Evolutionary conservation across 1,284 basidiomycete genomes (phyloP), one percentile per base, ranked within the genome.

Genomic region (Leccinum griseonigrum): DNA sequence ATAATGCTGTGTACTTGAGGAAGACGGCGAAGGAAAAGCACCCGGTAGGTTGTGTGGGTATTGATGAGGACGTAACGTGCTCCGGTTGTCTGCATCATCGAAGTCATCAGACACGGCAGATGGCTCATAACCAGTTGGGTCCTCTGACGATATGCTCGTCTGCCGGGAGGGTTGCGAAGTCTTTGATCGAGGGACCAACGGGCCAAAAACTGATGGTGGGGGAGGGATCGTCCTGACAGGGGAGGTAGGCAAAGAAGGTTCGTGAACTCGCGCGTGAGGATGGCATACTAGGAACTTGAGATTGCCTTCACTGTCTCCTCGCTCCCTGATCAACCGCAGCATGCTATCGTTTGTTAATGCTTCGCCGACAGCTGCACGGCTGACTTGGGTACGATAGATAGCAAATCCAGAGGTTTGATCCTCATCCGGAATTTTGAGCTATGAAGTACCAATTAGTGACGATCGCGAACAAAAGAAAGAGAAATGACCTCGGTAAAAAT

Each of bases 381-480:
- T 92, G 66, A 95, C 88, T 74, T 94, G 90, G 0, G 94, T 95
- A 55, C 86, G 86, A 78, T 91, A 94, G 59, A 97, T 88, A n/a
- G 88, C 85, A 70, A 89, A 88, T 31, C 82, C 85, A 10, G 72
- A 60, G 4, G 81, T 73, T 69, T 91, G 87, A 65, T 94, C 92
- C 66, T 94, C 92, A 64, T 96, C 94, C 32, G 83, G 82, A 59
- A 97, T 92, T 69, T 89, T 87, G 60, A 96, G 79, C 92, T 95
- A 66, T 7, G 65, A 48, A 53, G 38, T 54, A 55, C 40, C 34
- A n/a, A 55, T 66, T 58, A 67, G 57, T 51, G 56, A 51, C 50
- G 28, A 53, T 56, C 51, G 57, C 48, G 59, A 51, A 62, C 8
- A 22, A 58, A 50, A 9, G 60, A 48, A 7, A 31, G 29, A 60